Evolutionary conservation across 2,329 filamentous ascomycete species (phyloP).

Genomic region (Ascochyta koolunga): DNA sequence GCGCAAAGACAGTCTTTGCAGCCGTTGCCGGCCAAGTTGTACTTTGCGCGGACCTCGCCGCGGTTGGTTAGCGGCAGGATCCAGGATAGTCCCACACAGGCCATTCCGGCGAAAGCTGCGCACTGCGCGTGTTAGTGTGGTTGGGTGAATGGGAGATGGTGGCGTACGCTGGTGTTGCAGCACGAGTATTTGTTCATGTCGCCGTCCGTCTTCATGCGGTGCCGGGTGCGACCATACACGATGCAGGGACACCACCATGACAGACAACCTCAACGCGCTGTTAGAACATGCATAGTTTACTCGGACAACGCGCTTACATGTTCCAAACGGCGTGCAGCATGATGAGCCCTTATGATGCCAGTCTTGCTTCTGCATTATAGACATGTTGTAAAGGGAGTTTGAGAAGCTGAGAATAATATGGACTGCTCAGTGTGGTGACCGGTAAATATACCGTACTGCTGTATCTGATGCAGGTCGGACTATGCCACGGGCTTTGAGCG

Average conservation of each 20-base stretch:
- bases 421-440: not conserved
- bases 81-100: constrained; percentile 34
- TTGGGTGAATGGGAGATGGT: not conserved
- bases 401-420: not conserved
- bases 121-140: constrained; percentile 28
- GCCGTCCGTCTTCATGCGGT: constrained; percentile 37
- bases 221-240: constrained; percentile 37
- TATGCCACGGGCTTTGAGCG: not conserved
- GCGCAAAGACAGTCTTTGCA: constrained; percentile 45
- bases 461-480: constrained; percentile 3
- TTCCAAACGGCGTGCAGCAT: constrained; percentile 40
- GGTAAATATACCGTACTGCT: not conserved
- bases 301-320: constrained; percentile 26
- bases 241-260: constrained; percentile 45
- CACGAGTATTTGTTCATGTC: constrained; percentile 36
- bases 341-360: constrained; percentile 38
- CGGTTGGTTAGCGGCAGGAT: constrained; percentile 42
- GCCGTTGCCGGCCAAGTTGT: constrained; percentile 38
- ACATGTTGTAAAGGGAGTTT: constrained; percentile 20
- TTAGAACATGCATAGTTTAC: not conserved
- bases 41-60: constrained; percentile 40
- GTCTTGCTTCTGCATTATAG: constrained; percentile 32
- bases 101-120: constrained; percentile 32
- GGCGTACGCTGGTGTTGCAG: constrained; percentile 35
- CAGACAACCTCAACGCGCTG: constrained; percentile 30